Evolutionary conservation across 2,329 filamentous ascomycete genomes (phyloP), one percentile per base, ranked within the genome.

Genomic region (Trichoderma koningiopsis): DNA sequence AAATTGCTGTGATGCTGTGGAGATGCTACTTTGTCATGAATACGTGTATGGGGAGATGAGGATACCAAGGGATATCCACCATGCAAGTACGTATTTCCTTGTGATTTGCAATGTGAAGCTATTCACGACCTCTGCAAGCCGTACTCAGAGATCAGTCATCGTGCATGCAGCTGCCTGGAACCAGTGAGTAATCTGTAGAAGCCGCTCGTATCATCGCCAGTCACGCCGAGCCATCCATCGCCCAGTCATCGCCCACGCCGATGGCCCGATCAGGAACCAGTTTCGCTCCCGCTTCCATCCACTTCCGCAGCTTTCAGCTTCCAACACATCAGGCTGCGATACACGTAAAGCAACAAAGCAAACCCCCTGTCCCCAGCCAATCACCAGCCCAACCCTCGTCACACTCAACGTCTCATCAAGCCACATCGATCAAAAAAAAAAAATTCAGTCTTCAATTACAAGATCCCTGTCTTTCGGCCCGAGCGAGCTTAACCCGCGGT

Each of bases 401-500:
- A 49, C 43, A 49, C n/a, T 8, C 59, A 62, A 62, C 40, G 58
- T 40, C n/a, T 24, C 56, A 19, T 33, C 56, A 58, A n/a, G 35
- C 56, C 37, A 43, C 37, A 40, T 6, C 33, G 22, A n/a, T 24
- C 56, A 13, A 10, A 13, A 35, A 35, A 35, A 35, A 35, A 35
- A 35, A 35, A 35, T 11, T 35, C 33, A 35, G 2, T 22, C 7
- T 3, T 14, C 27, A 27, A 59, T 52, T 56, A 47, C 40, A 49
- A 11, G 8, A 56, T 31, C 47, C 52, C 49, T 56, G 27, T 43
- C 19, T 27, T 52, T 59, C 37, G 62, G 62, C 35, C 62, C 62
- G 52, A 66, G 62, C 55, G 27, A 40, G 55, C 52, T 66, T 66
- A 66, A 66, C 62, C 62, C 62, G 62, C 52, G 33, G 35, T 29